Conservation (phyloP, 2,329 filamentous ascomycete species). For the Aspergillus thermomutatus region DNA sequence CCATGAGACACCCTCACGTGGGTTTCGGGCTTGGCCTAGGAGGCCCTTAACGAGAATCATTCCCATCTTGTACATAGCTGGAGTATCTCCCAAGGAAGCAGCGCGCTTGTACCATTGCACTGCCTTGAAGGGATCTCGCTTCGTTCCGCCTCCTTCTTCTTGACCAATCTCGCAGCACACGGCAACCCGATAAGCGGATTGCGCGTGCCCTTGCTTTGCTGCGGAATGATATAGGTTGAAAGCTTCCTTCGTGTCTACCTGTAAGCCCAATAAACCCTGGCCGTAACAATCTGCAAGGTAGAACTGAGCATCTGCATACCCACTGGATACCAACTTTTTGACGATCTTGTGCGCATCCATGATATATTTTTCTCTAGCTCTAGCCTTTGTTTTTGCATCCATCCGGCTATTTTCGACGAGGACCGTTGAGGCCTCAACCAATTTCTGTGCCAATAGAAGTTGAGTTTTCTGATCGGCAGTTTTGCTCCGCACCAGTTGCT, state of each 20-base stretch:
- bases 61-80: slow-evolving; percentile 97
- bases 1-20: slow-evolving; percentile 85
- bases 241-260: slow-evolving; percentile 84
- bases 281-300: slow-evolving; percentile 87
- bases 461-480: slow-evolving; percentile 69
- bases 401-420: slow-evolving; percentile 71
- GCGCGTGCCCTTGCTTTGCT: slow-evolving; percentile 81
- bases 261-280: slow-evolving; percentile 71
- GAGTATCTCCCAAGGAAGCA: slow-evolving; percentile 81
- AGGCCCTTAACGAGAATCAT: slow-evolving; percentile 94
- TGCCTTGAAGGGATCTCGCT: slow-evolving; percentile 85
- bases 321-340: slow-evolving; percentile 74
- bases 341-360: slow-evolving; percentile 84
- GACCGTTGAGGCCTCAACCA: slow-evolving; percentile 79
- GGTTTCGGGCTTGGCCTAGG: slow-evolving; percentile 79
- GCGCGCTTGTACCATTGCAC: slow-evolving; percentile 98
- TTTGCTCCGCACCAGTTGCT: slow-evolving; percentile 65
- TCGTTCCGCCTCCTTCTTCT: slow-evolving; percentile 89
- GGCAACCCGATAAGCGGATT: slow-evolving; percentile 87
- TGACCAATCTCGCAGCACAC: slow-evolving; percentile 96
- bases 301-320: slow-evolving; percentile 87
- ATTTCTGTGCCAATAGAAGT: slow-evolving; percentile 72
- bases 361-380: slow-evolving; percentile 75
- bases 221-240: slow-evolving; percentile 92
- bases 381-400: slow-evolving; percentile 61